Base-by-base conservation (phyloP, 495 filamentous ascomycete genomes). In the Xylaria cubensis region DNA sequence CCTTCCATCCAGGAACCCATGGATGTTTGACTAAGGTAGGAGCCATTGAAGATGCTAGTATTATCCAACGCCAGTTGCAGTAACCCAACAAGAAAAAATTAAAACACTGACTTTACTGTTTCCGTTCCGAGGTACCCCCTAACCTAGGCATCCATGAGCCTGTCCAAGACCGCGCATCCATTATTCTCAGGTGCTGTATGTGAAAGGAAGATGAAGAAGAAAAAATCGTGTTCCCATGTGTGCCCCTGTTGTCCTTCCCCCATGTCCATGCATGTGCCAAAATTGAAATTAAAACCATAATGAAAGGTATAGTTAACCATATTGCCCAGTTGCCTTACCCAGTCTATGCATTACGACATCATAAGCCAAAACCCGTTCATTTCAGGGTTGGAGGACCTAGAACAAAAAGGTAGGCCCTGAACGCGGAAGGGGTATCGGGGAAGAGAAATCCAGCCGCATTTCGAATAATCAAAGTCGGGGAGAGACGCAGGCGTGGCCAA, bases 271-370 rank as follows among this genome's bases (percentile, higher is more conserved):
- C 19, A 56, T 64, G 15, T 63, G 10, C 39, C 61, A 29, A 67
- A 56, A 67, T 34, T 12, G 15, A 44, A 46, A 58, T 19, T 4
- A n/a, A 48, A 69, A 34, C 21, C 39, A 48, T 56, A 55, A 61
- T 58, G 48, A 58, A 59, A 15, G n/a, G 48, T 58, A 72, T 41
- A 73, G 34, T 70, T 69, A 64, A 72, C 74, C 73, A 53, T 55
- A 48, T 56, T 48, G 36, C 48, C 46, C 76, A 79, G 77, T 79
- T 73, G 77, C 77, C 77, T 70, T 71, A 72, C 48, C 77, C 75
- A 72, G 75, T 79, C 77, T 79, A 79, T 75, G 72, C 72, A 72
- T n/a, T 69, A 36, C 67, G 65, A 69, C 41, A 61, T 77, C 67
- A 77, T 56, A 53, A 70, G 59, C 68, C 67, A 71, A 44, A 71